phyloP scores from a whole-genome alignment of 805 yeast species.

The Kluyveromyces lactis region DNA sequence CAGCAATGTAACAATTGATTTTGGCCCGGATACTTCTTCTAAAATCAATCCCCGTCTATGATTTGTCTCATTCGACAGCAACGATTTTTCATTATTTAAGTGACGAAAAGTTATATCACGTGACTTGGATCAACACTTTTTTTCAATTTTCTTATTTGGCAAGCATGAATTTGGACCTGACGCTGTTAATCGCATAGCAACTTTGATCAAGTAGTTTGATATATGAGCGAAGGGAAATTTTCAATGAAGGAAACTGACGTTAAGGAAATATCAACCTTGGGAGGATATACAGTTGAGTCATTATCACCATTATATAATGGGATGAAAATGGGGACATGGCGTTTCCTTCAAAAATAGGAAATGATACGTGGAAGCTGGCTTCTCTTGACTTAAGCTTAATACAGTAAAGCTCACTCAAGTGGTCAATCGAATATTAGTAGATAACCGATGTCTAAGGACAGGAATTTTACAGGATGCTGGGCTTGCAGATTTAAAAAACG shows the following conservation, averaged over 20 bases:
- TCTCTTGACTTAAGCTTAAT: too few relatives aligned
- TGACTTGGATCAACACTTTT: too few relatives aligned
- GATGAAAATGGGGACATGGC: background rate
- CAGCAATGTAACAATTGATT: too few relatives aligned
- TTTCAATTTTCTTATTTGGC: too few relatives aligned
- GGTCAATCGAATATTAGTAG: background rate
- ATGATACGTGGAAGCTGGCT: too few relatives aligned
- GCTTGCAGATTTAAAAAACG: constrained; percentile 27
- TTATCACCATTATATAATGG: background rate
- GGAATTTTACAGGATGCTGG: constrained; percentile 31
- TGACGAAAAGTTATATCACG: too few relatives aligned
- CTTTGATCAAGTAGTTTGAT: background rate
- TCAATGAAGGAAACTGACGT: background rate
- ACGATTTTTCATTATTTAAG: too few relatives aligned
- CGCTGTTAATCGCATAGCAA: constrained; percentile 1
- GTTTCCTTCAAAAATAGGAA: too few relatives aligned
- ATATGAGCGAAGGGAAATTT: background rate
- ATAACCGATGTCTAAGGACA: constrained; percentile 10
- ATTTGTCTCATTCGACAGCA: too few relatives aligned
- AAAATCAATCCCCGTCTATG: too few relatives aligned
- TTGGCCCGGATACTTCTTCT: too few relatives aligned
- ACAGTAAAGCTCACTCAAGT: too few relatives aligned
- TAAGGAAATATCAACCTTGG: background rate
- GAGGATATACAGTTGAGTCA: background rate
- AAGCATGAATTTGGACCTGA: background rate